phyloP scores from a whole-genome alignment of 805 yeast genomes.

The Cyberlindnera mycetangii region DNA sequence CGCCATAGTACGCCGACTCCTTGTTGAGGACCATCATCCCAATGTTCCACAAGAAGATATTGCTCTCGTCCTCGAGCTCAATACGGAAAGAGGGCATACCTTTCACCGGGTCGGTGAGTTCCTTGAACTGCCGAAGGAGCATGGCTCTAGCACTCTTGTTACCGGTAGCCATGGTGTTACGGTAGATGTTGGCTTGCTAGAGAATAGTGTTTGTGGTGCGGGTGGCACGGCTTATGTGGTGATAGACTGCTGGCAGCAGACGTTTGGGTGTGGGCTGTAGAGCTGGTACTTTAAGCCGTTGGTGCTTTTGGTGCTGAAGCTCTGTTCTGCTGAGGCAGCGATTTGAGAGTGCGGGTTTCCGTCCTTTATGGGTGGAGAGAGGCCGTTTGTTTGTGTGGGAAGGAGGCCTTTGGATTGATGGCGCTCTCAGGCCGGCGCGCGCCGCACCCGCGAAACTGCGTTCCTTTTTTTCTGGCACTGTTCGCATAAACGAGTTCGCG shows the following conservation, averaged over 20 bases:
- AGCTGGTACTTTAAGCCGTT: too few relatives aligned
- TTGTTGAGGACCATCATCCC: constrained; percentile 90
- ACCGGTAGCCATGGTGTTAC: background rate
- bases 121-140: constrained; percentile 89
- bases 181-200: too few relatives aligned
- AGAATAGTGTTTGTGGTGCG: background rate
- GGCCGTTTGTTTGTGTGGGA: too few relatives aligned
- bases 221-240: background rate
- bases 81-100: constrained; percentile 72
- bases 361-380: too few relatives aligned
- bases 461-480: background rate
- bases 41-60: constrained; percentile 69
- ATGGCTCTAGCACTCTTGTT: constrained; percentile 32
- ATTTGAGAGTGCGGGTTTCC: too few relatives aligned
- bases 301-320: background rate
- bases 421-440: too few relatives aligned
- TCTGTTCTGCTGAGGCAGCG: too few relatives aligned
- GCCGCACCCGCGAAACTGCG: background rate
- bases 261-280: too few relatives aligned
- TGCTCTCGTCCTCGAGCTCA: constrained; percentile 55
- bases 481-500: background rate
- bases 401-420: too few relatives aligned
- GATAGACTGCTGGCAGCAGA: background rate
- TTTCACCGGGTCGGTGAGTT: constrained; percentile 88
- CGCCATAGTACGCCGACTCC: constrained; percentile 91